phyloP scores from a whole-genome alignment of 2,329 filamentous ascomycete species.

The Paraphaeosphaeria minitans region DNA sequence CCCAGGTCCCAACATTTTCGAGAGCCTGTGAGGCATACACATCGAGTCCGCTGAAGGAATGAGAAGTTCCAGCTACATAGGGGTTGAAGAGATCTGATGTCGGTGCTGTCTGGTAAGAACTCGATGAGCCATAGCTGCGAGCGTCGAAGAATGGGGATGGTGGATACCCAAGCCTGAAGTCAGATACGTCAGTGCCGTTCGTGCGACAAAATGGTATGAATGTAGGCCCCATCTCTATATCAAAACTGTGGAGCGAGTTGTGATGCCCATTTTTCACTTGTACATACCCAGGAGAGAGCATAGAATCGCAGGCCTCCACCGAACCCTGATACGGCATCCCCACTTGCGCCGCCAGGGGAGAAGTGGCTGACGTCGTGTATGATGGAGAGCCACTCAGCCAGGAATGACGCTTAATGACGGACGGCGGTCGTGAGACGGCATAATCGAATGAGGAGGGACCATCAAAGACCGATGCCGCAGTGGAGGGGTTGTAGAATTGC shows the following conservation, averaged over 20 bases:
- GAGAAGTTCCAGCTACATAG: constrained; percentile 31
- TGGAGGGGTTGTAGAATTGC: constrained; percentile 27
- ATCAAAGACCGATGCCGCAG: constrained; percentile 32
- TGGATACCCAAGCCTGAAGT: not conserved
- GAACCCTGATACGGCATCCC: constrained; percentile 28
- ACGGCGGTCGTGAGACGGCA: constrained; percentile 35
- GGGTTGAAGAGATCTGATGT: constrained; percentile 35
- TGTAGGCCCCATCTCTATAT: not conserved
- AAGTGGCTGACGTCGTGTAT: constrained; percentile 34
- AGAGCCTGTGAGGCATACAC: constrained; percentile 37
- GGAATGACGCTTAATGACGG: constrained; percentile 29
- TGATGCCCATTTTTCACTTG: not conserved
- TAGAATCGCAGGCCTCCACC: constrained; percentile 30
- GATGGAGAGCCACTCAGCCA: constrained; percentile 30
- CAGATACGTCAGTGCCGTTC: not conserved
- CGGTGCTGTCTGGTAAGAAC: constrained; percentile 29
- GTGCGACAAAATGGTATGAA: not conserved
- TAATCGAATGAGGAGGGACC: constrained; percentile 34
- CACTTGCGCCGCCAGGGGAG: constrained; percentile 27
- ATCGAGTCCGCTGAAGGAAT: constrained; percentile 38
- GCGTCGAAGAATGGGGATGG: constrained; percentile 34
- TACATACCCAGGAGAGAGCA: constrained; percentile 21
- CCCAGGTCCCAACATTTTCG: constrained; percentile 35
- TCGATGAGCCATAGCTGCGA: constrained; percentile 22
- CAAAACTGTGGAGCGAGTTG: not conserved